Evolutionary conservation across 805 yeast species (phyloP).

Genomic region (Pichia insulana): DNA sequence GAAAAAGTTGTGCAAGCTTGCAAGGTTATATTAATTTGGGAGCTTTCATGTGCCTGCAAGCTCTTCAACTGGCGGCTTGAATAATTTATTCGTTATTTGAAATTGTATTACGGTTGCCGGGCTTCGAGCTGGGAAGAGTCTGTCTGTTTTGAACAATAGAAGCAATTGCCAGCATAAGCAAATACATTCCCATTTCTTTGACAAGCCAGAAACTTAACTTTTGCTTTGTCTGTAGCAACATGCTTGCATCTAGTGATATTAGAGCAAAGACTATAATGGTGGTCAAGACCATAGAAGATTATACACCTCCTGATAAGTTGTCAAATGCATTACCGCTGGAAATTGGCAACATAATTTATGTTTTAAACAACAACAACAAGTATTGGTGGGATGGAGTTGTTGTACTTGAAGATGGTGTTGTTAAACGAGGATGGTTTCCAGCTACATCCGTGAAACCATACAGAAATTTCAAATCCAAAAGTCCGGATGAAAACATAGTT

Average conservation of each 20-base stretch:
- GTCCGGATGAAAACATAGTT: neutral
- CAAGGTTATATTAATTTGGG: no score
- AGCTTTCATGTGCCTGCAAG: no score
- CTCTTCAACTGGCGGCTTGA: no score
- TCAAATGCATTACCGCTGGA: conserved; percentile 43
- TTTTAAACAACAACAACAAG: conserved; percentile 49
- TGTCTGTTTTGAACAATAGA: no score
- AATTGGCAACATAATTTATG: conserved; percentile 65
- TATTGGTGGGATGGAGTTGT: conserved; percentile 89
- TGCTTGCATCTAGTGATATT: neutral
- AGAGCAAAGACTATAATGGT: conserved; percentile 31
- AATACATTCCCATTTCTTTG: no score
- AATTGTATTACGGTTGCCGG: no score
- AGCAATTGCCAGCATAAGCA: no score
- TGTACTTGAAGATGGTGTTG: conserved; percentile 30
- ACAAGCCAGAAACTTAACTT: no score
- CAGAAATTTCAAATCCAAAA: neutral
- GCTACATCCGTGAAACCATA: conserved; percentile 20
- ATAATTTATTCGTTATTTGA: no score
- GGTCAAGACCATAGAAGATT: conserved; percentile 38
- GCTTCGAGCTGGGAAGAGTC: no score
- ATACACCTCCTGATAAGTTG: conserved; percentile 41
- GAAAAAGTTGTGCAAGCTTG: no score
- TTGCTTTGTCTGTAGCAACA: no score
- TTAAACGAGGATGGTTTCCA: conserved; percentile 82